These are phyloP conservation scores for Heliamphora pulchella DNA, from an alignment of 179 eudicot species.

Conservation along the genomic window DNA sequence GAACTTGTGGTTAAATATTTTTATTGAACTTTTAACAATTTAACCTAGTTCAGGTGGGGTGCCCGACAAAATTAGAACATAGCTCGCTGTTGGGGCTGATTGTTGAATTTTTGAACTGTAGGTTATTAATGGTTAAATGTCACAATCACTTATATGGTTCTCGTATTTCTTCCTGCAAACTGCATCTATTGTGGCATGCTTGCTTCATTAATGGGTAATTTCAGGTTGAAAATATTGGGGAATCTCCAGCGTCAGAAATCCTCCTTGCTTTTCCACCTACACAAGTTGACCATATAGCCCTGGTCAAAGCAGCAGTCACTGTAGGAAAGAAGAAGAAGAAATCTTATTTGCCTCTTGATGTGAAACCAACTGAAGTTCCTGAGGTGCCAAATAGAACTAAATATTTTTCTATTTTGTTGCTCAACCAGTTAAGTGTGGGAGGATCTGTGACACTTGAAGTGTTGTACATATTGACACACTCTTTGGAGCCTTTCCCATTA, in stretches of 20 bases:
- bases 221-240: constrained; percentile 37
- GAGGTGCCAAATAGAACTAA: constrained; percentile 76
- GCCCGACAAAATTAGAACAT: background rate
- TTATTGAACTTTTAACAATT: background rate
- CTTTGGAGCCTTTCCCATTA: constrained; percentile 84
- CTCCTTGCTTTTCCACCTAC: constrained; percentile 75
- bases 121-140: background rate
- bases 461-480: constrained; percentile 67
- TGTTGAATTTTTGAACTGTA: background rate
- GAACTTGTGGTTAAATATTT: background rate
- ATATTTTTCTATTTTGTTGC: constrained; percentile 45
- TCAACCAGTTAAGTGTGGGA: constrained; percentile 49
- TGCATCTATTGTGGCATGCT: background rate
- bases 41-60: background rate
- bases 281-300: constrained; percentile 58
- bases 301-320: constrained; percentile 50
- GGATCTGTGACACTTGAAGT: constrained; percentile 65
- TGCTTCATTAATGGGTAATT: background rate
- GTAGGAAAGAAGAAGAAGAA: constrained; percentile 79
- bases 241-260: constrained; percentile 59
- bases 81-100: background rate
- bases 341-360: constrained; percentile 60
- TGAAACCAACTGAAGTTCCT: constrained; percentile 55
- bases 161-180: background rate
- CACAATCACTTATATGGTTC: background rate